Conservation (phyloP, 192 early-diverging fungal genomes). For the Gaertneriomyces sp. region DNA sequence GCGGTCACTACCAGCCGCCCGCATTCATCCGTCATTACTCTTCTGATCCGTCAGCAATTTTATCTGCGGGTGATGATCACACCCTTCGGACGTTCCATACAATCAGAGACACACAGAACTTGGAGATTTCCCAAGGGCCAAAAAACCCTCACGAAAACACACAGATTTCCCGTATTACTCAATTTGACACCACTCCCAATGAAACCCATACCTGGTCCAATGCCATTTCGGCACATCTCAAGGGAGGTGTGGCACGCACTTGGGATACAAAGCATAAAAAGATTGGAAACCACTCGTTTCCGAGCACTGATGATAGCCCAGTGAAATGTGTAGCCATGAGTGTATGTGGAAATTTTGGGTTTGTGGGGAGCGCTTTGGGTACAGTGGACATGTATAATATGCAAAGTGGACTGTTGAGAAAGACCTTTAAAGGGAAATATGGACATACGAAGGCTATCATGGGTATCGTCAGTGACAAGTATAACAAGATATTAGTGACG, state of each 20-base stretch:
- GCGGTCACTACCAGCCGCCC: slow-evolving; percentile 85
- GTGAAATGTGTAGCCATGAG: slow-evolving; percentile 72
- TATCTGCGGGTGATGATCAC: slow-evolving; percentile 81
- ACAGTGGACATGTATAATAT: slow-evolving; percentile 88
- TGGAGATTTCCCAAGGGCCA: slow-evolving; percentile 79
- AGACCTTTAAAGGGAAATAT: slow-evolving; percentile 52
- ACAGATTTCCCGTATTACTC: slow-evolving; percentile 69
- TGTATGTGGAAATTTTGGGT: slow-evolving; percentile 90
- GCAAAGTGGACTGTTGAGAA: slow-evolving; percentile 82
- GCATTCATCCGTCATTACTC: slow-evolving; percentile 75
- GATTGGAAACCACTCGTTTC: slow-evolving; percentile 42
- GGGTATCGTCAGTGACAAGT: slow-evolving; percentile 69
- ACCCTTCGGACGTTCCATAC: slow-evolving; percentile 78
- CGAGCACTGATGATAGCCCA: slow-evolving; percentile 54
- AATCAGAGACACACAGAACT: slow-evolving; percentile 77
- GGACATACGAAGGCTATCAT: slow-evolving; percentile 76
- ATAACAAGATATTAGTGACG: slow-evolving; percentile 72
- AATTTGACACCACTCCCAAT: slow-evolving; percentile 58
- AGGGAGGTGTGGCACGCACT: slow-evolving; percentile 65
- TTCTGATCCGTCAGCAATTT: slow-evolving; percentile 64
- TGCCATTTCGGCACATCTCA: slow-evolving; percentile 81
- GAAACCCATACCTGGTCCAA: slow-evolving; percentile 46
- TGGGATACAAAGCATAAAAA: slow-evolving; percentile 75
- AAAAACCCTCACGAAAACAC: slow-evolving; percentile 73
- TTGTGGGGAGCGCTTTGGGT: slow-evolving; percentile 76